Conservation (phyloP, 2,329 filamentous ascomycete species). For the Ceratocystis destructans region DNA sequence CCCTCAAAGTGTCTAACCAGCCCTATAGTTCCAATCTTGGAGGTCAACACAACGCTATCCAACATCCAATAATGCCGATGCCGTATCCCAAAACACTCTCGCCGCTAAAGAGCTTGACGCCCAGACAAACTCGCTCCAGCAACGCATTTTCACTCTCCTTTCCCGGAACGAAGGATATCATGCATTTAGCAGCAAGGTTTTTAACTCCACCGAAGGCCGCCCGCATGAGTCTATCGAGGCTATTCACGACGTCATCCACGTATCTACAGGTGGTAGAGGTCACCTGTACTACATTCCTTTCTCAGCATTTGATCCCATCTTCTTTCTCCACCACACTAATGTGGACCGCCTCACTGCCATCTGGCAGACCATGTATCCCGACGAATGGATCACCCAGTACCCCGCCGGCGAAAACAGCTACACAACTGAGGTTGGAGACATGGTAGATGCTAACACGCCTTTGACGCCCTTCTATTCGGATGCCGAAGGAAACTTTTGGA, state of each 20-base stretch:
- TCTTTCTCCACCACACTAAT: slow-evolving; percentile 64
- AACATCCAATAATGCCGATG: slow-evolving; percentile 23
- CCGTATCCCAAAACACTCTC: slow-evolving; percentile 43
- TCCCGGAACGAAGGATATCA: slow-evolving; percentile 54
- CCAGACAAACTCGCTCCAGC: slow-evolving; percentile 41
- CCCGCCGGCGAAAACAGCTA: slow-evolving; percentile 45
- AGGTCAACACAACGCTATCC: slow-evolving; percentile 46
- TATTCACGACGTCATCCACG: slow-evolving; percentile 50
- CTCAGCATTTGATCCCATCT: slow-evolving; percentile 66
- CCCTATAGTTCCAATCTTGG: slow-evolving; percentile 42
- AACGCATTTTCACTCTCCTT: slow-evolving; percentile 53
- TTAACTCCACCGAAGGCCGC: slow-evolving; percentile 35
- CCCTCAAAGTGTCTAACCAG: slow-evolving; percentile 15
- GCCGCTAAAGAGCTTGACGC: slow-evolving; percentile 40
- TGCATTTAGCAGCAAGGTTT: slow-evolving; percentile 55
- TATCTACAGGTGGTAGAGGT: slow-evolving; percentile 43
- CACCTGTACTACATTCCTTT: slow-evolving; percentile 59
- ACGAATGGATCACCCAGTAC: slow-evolving; percentile 49
- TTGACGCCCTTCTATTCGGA: slow-evolving; percentile 55
- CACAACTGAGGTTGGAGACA: slow-evolving; percentile 40
- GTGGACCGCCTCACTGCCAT: slow-evolving; percentile 63
- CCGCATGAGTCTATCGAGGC: slow-evolving; percentile 52
- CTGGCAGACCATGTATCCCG: slow-evolving; percentile 61
- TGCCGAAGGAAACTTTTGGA: slow-evolving; percentile 50
- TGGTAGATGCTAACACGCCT: slow-evolving; percentile 41